Evolutionary conservation across 208 protist genomes (phyloP).

Genomic region (Histomonas meleagridis): DNA sequence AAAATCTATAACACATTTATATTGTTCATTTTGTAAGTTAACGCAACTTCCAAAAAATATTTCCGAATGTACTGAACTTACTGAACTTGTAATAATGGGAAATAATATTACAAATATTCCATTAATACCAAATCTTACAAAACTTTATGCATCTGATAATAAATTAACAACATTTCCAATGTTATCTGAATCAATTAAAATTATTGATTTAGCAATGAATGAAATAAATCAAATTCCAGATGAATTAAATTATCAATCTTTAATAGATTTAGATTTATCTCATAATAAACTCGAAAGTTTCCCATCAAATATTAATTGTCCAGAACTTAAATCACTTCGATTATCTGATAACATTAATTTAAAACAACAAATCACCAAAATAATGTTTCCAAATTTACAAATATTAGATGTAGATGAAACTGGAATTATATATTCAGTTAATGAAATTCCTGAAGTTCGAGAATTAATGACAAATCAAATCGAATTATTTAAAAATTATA

Average conservation of each 20-base stretch:
- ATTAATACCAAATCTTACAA: not conserved
- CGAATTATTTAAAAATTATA: too few species aligned
- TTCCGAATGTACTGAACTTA: not conserved
- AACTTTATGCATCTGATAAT: not conserved
- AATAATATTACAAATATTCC: not conserved
- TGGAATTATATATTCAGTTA: too few species aligned
- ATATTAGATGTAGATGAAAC: too few species aligned
- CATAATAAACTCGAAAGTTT: too few species aligned
- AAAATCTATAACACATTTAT: not conserved
- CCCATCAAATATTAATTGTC: too few species aligned
- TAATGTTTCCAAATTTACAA: too few species aligned
- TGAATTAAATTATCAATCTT: not conserved
- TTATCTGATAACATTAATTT: too few species aligned
- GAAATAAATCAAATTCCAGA: not conserved
- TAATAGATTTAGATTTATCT: not conserved
- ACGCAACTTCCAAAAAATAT: not conserved
- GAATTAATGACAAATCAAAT: too few species aligned
- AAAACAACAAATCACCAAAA: too few species aligned
- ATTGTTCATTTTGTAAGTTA: not conserved
- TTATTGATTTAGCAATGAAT: not conserved
- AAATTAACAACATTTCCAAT: not conserved
- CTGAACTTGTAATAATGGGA: not conserved
- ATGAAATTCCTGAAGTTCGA: too few species aligned
- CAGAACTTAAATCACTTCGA: too few species aligned
- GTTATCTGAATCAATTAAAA: not conserved